Evolutionary conservation across 139 green algal genomes (phyloP).

Genomic region (Micractinium sp.): DNA sequence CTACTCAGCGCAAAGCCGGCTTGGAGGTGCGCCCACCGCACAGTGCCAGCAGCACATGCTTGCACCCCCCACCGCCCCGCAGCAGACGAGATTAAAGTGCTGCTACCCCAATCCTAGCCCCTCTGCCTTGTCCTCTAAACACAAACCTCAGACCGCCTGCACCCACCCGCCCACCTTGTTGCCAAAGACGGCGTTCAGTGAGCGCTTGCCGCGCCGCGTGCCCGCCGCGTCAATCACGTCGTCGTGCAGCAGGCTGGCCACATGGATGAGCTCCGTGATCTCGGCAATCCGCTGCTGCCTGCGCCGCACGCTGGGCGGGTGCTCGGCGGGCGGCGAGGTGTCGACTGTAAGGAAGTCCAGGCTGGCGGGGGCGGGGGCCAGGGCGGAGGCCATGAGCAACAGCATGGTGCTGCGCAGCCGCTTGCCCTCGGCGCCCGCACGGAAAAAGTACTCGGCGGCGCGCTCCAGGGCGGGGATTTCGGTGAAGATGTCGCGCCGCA

Average conservation of each 20-base stretch:
- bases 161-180: conserved; percentile 65
- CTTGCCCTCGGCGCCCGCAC: conserved; percentile 90
- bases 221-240: conserved; percentile 95
- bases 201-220: conserved; percentile 83
- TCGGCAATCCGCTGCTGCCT: conserved; percentile 96
- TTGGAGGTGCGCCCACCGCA: no score
- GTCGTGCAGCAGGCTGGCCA: conserved; percentile 94
- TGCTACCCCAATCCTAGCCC: no score
- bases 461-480: conserved; percentile 86
- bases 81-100: no score
- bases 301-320: conserved; percentile 70
- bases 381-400: conserved; percentile 86
- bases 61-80: no score
- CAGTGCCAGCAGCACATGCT: no score
- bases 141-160: not conserved
- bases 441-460: conserved; percentile 92
- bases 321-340: conserved; percentile 57
- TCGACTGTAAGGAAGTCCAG: conserved; percentile 64
- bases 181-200: conserved; percentile 87
- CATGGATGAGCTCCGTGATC: conserved; percentile 98
- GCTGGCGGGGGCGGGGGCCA: conserved; percentile 59
- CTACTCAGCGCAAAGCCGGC: no score
- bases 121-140: no score
- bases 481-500: conserved; percentile 74
- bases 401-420: conserved; percentile 88